Base-by-base conservation (phyloP, 225 moss, liverwort and hornwort species). In the Pseudoscleropodium purum region DNA sequence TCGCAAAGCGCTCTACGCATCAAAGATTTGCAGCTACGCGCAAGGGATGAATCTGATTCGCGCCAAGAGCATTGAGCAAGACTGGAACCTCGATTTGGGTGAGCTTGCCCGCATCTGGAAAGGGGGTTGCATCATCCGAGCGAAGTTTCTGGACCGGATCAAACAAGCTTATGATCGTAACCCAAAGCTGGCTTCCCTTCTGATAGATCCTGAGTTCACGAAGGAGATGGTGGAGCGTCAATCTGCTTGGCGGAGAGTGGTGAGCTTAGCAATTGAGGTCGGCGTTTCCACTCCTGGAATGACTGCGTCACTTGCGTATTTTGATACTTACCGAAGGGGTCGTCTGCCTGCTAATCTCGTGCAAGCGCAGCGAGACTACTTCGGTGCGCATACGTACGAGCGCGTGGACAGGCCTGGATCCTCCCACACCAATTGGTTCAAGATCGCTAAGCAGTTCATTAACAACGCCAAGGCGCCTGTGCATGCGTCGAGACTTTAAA, bases 101-200 rank as follows among this genome's bases (percentile, higher is more conserved):
- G 97, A 98, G 88, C 96, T 98, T 17, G 96, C 97, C 11, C 92
- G 97, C 86, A 98, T 98, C 79, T 98, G 97, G 97, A 98, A 98
- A 80, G 97, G 97, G 5, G 97, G 97, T 4, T 98, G 97, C 93
- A 98, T 98, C 87, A 98, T 98, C 59, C 93, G 97, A 9, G 97
- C 97, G 7, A 89, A 91, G 69, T 92, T 92, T 24, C 70, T 92
- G 7, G 91, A 92, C 72, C 91, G 92, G 16, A 98, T 98, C 86
- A 98, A 98, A 88, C 75, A 95, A 74, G 97, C 97, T 7, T 98
- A 98, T 26, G 97, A 98, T 78, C 95, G 97, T 43, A 96, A 96
- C 86, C 94, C 96, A 5, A 87, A 91, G 36, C 94, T 98, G 26
- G 92, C 97, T 2, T 94, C 94, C 31, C 92, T 98, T 75, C 86